Conservation (phyloP, 2,329 filamentous ascomycete species). For the Escovopsis sp. region DNA sequence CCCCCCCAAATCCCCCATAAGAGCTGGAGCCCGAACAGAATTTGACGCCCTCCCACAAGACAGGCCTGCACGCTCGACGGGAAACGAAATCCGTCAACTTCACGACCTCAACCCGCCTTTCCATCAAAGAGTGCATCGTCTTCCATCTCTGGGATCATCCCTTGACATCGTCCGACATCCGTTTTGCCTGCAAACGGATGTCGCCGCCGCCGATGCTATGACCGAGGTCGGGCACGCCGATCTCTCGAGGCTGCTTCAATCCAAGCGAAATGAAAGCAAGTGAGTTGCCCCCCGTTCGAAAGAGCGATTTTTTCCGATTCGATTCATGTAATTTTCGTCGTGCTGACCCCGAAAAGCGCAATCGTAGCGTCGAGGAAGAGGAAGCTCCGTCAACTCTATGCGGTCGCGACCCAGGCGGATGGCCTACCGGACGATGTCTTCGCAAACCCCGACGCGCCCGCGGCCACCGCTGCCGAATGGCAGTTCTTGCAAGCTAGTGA, state of each 20-base stretch:
- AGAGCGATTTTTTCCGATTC: slow-evolving; percentile 36
- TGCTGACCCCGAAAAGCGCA: slow-evolving; percentile 40
- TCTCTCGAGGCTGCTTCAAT: slow-evolving; percentile 51
- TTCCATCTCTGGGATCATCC: slow-evolving; percentile 16
- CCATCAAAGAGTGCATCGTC: slow-evolving; percentile 15
- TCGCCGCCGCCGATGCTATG: slow-evolving; percentile 54
- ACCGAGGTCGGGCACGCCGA: slow-evolving; percentile 54
- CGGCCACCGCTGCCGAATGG: slow-evolving; percentile 35
- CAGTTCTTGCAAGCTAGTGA: slow-evolving; percentile 43
- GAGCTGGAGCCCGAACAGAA: slow-evolving; percentile 15
- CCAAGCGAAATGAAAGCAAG: slow-evolving; percentile 48
- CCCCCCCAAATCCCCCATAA: slow-evolving; percentile 1
- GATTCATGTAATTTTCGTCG: slow-evolving; percentile 27
- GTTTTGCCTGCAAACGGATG: slow-evolving; percentile 55
- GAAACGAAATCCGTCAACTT: slow-evolving; percentile 19
- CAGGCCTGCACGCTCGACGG: slow-evolving; percentile 14
- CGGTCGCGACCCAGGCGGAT: slow-evolving; percentile 57
- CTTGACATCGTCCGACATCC: slow-evolving; percentile 26
- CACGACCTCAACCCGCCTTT: slow-evolving; percentile 13
- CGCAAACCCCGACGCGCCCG: slow-evolving; percentile 40
- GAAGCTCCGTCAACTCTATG: slow-evolving; percentile 78
- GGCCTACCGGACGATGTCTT: slow-evolving; percentile 44
- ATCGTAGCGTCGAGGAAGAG: slow-evolving; percentile 76
- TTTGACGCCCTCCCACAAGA: slow-evolving; percentile 18
- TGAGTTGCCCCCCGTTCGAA: slow-evolving; percentile 30